Evolutionary conservation across 192 early-diverging fungal species (phyloP).

Genomic region (Phlyctochytrium arcticum): DNA sequence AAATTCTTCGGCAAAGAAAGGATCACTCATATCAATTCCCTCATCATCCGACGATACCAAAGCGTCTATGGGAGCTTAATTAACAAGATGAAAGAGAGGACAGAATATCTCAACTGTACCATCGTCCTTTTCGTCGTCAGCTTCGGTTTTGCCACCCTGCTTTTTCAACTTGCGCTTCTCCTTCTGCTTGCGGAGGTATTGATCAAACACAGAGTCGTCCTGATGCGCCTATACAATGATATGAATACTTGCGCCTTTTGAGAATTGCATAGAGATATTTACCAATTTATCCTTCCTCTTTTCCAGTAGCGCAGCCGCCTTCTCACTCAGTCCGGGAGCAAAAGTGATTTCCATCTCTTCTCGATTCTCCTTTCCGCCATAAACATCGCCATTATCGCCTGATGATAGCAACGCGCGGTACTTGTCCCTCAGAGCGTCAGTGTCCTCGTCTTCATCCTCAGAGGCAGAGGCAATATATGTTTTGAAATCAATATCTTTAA

Average conservation of each 20-base stretch:
- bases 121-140: neutral
- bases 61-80: neutral
- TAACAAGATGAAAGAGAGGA: no score
- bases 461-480: conserved; percentile 76
- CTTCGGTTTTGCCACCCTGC: conserved; percentile 22
- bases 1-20: conserved; percentile 33
- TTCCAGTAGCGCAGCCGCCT: conserved; percentile 50
- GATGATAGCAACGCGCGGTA: conserved; percentile 33
- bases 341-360: conserved; percentile 96
- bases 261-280: no score
- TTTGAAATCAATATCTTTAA: conserved; percentile 89
- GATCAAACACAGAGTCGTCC: conserved; percentile 83
- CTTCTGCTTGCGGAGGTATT: conserved; percentile 74
- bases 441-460: conserved; percentile 58
- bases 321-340: conserved; percentile 82
- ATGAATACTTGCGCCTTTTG: neutral
- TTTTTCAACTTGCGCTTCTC: conserved; percentile 69
- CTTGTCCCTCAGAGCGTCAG: conserved; percentile 34
- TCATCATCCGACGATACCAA: conserved; percentile 21
- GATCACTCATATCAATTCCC: conserved; percentile 23
- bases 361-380: conserved; percentile 55
- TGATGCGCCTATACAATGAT: conserved; percentile 32
- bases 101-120: no score
- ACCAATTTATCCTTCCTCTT: conserved; percentile 49
- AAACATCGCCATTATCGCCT: conserved; percentile 30